phyloP scores from a whole-genome alignment of 257 asterid genomes.

The Anisodus tanguticus region DNA sequence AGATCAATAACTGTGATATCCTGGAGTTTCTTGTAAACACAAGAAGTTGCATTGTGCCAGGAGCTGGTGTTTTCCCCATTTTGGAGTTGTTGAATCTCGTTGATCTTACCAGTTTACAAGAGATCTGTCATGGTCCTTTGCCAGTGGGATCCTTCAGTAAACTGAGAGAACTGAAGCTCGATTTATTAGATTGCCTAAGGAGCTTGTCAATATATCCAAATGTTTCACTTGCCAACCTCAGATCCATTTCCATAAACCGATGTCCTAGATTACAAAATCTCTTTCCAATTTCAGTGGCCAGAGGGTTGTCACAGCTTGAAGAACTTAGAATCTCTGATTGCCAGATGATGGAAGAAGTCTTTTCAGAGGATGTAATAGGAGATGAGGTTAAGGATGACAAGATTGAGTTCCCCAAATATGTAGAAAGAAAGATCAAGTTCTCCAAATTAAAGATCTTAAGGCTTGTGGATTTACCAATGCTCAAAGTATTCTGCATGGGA shows the following conservation, averaged over 20 bases:
- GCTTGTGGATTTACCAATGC: constrained; percentile 33
- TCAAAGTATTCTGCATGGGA: constrained; percentile 26
- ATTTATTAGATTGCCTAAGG: constrained; percentile 15
- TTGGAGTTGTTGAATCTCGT: constrained; percentile 30
- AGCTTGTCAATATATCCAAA: constrained; percentile 24
- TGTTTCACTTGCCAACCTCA: constrained; percentile 31
- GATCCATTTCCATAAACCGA: constrained; percentile 29
- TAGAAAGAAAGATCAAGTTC: background rate
- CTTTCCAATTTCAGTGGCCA: constrained; percentile 35
- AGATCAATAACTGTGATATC: constrained; percentile 20
- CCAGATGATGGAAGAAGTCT: constrained; percentile 31
- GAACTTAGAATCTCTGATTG: constrained; percentile 38
- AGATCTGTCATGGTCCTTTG: constrained; percentile 31
- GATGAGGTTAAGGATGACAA: background rate
- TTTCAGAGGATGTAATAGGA: constrained; percentile 19
- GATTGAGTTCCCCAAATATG: constrained; percentile 32
- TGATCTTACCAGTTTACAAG: constrained; percentile 6
- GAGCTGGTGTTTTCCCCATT: constrained; percentile 22
- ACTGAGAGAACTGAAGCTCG: constrained; percentile 33
- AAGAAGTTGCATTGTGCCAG: background rate
- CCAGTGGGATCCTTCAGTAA: constrained; percentile 33
- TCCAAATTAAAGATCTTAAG: constrained; percentile 34
- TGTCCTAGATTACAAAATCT: constrained; percentile 33
- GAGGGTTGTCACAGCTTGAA: constrained; percentile 36
- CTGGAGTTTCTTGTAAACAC: constrained; percentile 30